Conservation (phyloP, 306 rosid species). For the Sicyos edulis region DNA sequence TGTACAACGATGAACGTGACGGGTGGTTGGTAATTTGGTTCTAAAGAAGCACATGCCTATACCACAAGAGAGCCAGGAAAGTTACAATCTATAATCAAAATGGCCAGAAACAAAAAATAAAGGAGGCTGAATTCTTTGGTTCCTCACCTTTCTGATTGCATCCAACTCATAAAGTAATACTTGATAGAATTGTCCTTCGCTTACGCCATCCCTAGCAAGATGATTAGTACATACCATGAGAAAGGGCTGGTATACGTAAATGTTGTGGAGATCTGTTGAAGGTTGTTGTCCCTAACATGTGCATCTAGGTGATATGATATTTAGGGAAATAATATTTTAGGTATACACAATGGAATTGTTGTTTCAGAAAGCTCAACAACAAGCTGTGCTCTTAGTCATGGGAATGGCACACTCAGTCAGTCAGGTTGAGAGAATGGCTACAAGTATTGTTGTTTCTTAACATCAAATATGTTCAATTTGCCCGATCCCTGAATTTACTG, state of each 20-base stretch:
- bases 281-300: no score
- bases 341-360: background rate
- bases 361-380: background rate
- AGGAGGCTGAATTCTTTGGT: background rate
- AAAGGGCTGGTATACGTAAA: background rate
- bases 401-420: background rate
- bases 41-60: constrained; percentile 88
- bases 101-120: background rate
- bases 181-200: constrained; percentile 94
- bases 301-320: background rate
- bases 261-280: no score
- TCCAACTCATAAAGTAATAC: constrained; percentile 81
- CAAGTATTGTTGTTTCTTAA: background rate
- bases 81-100: background rate
- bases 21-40: constrained; percentile 92
- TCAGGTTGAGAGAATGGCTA: background rate
- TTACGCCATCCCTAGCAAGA: constrained; percentile 77
- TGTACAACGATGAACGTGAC: constrained; percentile 90
- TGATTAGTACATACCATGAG: background rate
- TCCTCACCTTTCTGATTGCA: constrained; percentile 78
- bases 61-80: background rate
- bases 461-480: background rate
- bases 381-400: background rate
- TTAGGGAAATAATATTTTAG: background rate
- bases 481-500: background rate